These are phyloP conservation scores for Hyphopichia wangnamkhiaoensis DNA, from an alignment of 1,139 yeast species.

Conservation along the genomic window DNA sequence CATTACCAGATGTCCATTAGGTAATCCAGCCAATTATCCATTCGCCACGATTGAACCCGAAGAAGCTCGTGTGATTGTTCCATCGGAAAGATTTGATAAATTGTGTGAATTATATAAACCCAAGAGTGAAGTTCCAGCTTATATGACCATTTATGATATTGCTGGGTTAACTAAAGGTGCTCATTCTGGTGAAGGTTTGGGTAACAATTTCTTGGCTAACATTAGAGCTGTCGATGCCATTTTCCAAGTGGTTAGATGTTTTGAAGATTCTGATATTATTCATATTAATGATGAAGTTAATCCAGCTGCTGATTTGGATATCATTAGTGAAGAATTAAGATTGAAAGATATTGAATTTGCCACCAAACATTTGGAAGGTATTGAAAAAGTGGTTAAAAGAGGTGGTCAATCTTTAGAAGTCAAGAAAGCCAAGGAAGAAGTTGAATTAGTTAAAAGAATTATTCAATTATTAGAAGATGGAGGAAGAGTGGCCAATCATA, in stretches of 20 bases:
- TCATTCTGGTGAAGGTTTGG: conserved; percentile 95
- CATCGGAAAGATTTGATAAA: conserved; percentile 85
- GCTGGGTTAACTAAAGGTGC: conserved; percentile 99
- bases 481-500: conserved; percentile 87
- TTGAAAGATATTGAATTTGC: conserved; percentile 96
- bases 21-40: conserved; percentile 98
- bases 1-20: conserved; percentile 85
- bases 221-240: conserved; percentile 98
- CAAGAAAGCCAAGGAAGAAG: conserved; percentile 92
- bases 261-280: conserved; percentile 96
- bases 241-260: conserved; percentile 96
- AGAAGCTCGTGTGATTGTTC: conserved; percentile 96
- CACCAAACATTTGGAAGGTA: conserved; percentile 82
- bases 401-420: conserved; percentile 97
- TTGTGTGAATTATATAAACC: conserved; percentile 77
- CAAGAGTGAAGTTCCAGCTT: conserved; percentile 87
- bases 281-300: conserved; percentile 98
- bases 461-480: conserved; percentile 78
- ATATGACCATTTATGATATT: conserved; percentile 91
- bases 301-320: conserved; percentile 93
- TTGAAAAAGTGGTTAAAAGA: conserved; percentile 83
- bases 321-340: conserved; percentile 88
- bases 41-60: conserved; percentile 99
- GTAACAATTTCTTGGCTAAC: conserved; percentile 96
- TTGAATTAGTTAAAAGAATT: conserved; percentile 73